Evolutionary conservation across 768 basidiomycete genomes (phyloP).

Genomic region (Termitomyces titanicus): DNA sequence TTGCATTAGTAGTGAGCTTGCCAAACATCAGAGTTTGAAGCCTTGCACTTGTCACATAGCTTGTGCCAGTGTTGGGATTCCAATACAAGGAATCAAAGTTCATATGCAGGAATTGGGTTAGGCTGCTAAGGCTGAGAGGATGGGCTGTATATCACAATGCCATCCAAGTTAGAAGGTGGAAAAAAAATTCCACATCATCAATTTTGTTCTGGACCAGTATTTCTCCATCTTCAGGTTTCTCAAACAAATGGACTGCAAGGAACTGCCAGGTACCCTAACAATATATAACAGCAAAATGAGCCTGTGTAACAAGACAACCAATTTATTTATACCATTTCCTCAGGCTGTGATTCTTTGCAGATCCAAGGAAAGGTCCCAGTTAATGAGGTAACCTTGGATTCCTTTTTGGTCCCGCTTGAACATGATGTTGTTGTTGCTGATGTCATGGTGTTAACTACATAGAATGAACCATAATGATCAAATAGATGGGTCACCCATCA

Average conservation of each 20-base stretch:
- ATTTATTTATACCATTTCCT: not conserved
- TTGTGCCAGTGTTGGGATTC: not conserved
- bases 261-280: too few species aligned
- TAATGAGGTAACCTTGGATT: too few species aligned
- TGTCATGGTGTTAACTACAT: not conserved
- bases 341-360: not conserved
- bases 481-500: too few species aligned
- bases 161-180: not conserved
- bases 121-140: not conserved
- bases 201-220: not conserved
- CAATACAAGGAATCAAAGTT: not conserved
- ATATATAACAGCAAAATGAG: not conserved
- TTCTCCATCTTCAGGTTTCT: not conserved
- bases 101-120: not conserved
- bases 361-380: not conserved
- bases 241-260: not conserved
- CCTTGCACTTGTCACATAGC: too few species aligned
- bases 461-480: not conserved
- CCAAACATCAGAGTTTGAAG: too few species aligned
- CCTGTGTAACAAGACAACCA: too few species aligned
- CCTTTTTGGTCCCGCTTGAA: not conserved
- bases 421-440: not conserved
- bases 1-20: too few species aligned
- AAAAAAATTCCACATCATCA: not conserved
- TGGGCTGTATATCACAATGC: not conserved